These are phyloP conservation scores for Talaromyces wortmannii DNA, from an alignment of 495 filamentous ascomycete species.

Conservation along the genomic window DNA sequence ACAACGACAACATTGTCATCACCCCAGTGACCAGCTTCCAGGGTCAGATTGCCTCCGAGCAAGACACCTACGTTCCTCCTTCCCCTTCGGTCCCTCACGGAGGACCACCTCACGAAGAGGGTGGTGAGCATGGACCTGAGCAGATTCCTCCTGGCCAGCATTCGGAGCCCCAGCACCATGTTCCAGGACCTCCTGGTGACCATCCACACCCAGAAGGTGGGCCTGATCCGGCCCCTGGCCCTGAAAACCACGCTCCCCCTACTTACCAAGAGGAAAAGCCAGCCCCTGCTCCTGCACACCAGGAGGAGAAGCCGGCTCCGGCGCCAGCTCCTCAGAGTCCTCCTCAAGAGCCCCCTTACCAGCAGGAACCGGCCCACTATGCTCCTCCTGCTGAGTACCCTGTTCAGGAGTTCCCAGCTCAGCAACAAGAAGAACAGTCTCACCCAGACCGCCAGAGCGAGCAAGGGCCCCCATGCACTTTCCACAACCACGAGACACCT, in stretches of 20 bases:
- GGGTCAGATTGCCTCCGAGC: background rate
- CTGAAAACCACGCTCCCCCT: background rate
- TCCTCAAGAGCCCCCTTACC: background rate
- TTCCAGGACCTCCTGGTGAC: background rate
- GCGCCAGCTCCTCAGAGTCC: background rate
- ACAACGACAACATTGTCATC: slow-evolving; percentile 6
- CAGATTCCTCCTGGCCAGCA: slow-evolving; percentile 4
- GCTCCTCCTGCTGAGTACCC: too few species aligned
- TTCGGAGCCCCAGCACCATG: slow-evolving; percentile 1
- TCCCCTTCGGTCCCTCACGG: background rate
- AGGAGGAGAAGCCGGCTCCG: background rate
- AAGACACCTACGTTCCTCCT: background rate
- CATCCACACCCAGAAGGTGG: background rate
- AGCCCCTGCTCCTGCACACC: background rate
- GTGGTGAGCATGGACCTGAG: background rate
- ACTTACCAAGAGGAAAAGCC: background rate
- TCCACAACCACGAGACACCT: too few species aligned
- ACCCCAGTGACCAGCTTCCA: slow-evolving; percentile 1
- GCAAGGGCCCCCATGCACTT: too few species aligned
- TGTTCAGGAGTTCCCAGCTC: too few species aligned
- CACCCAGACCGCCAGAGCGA: too few species aligned
- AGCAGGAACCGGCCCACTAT: too few species aligned
- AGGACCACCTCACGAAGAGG: background rate
- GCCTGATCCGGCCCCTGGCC: background rate
- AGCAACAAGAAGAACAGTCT: too few species aligned